Conservation (phyloP, 441 rosid genomes). For the Breynia disticha region DNA sequence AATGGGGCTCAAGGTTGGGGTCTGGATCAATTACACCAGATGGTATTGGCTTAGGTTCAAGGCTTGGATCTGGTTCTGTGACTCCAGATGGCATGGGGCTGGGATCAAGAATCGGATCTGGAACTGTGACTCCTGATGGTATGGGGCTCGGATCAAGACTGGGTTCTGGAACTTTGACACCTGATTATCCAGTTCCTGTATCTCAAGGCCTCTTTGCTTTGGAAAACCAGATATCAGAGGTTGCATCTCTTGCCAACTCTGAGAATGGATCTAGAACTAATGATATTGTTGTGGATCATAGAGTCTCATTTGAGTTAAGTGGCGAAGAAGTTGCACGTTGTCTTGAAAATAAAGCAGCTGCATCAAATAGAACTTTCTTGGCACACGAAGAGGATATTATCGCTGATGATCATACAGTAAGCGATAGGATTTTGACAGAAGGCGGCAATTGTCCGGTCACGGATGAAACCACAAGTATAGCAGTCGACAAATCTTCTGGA, state of each 20-base stretch:
- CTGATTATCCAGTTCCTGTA: slow-evolving; percentile 41
- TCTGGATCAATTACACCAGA: slow-evolving; percentile 72
- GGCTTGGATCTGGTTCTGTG: slow-evolving; percentile 42
- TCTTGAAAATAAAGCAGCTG: slow-evolving; percentile 52
- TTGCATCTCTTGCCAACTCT: slow-evolving; percentile 38
- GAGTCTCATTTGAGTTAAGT: slow-evolving; percentile 88
- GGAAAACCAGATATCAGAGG: slow-evolving; percentile 41
- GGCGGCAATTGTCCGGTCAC: slow-evolving; percentile 17
- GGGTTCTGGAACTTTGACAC: slow-evolving; percentile 55
- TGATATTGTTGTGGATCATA: slow-evolving; percentile 50
- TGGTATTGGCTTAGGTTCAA: slow-evolving; percentile 43
- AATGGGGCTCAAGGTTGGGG: slow-evolving; percentile 86
- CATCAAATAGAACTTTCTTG: slow-evolving; percentile 32
- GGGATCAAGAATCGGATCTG: slow-evolving; percentile 3
- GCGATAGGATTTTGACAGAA: slow-evolving; percentile 17
- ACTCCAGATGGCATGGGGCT: slow-evolving; percentile 39
- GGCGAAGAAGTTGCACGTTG: slow-evolving; percentile 94
- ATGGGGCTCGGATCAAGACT: slow-evolving; percentile 33
- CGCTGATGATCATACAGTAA: slow-evolving; percentile 23
- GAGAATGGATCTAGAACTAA: slow-evolving; percentile 39
- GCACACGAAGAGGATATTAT: slow-evolving; percentile 30
- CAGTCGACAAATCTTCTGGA: slow-evolving; percentile 26
- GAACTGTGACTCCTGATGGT: slow-evolving; percentile 23
- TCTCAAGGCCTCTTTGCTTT: slow-evolving; percentile 23
- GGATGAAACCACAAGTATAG: slow-evolving; percentile 18